phyloP scores from a whole-genome alignment of 2,329 filamentous ascomycete genomes.

The Colletotrichum falcatum region DNA sequence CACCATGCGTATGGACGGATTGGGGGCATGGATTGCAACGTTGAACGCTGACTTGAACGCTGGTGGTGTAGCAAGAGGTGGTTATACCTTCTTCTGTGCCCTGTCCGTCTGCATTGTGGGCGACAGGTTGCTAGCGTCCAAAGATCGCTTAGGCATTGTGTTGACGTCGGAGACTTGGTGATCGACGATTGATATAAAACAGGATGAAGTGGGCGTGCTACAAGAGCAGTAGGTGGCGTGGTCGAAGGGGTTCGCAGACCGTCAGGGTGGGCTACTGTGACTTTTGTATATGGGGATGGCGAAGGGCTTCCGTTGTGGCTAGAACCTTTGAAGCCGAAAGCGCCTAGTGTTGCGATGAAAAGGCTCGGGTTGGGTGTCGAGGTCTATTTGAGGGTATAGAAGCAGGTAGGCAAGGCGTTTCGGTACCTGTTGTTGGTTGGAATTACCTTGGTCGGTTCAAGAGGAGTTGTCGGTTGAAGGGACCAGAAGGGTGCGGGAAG shows the following conservation, averaged over 20 bases:
- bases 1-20: too few relatives aligned
- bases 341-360: constrained; percentile 13
- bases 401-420: not conserved
- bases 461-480: constrained; percentile 2
- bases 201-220: not conserved
- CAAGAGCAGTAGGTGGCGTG: not conserved
- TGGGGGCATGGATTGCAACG: too few relatives aligned
- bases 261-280: not conserved
- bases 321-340: constrained; percentile 33
- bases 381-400: not conserved
- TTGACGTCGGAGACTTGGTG: constrained; percentile 27
- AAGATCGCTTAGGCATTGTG: constrained; percentile 55
- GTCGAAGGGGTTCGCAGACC: not conserved
- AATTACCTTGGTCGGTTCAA: not conserved
- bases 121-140: constrained; percentile 46
- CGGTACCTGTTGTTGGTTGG: not conserved
- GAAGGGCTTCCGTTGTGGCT: constrained; percentile 30
- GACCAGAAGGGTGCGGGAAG: constrained; percentile 11
- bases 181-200: constrained; percentile 31
- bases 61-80: not conserved
- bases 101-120: constrained; percentile 49
- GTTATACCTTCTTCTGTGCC: constrained; percentile 47
- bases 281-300: constrained; percentile 14
- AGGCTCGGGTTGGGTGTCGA: not conserved
- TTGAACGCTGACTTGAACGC: too few relatives aligned